These are phyloP conservation scores for Botryotinia convoluta DNA, from an alignment of 2,329 filamentous ascomycete species.

Conservation along the genomic window DNA sequence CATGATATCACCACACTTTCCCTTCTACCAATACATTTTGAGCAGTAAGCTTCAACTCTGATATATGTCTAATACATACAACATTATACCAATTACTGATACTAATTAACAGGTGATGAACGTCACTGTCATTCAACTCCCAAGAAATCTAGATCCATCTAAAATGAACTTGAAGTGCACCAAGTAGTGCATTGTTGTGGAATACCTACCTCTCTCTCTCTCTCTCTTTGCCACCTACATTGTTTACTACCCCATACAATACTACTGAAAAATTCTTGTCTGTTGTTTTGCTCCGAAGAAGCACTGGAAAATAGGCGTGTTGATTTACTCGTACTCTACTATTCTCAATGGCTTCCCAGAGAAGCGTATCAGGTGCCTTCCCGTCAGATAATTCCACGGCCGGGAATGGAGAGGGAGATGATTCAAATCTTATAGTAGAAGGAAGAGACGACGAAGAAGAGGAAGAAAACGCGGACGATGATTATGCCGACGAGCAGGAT, in stretches of 20 bases:
- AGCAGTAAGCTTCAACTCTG: not conserved
- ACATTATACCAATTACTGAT: not conserved
- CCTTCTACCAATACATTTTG: not conserved
- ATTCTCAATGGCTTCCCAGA: not conserved
- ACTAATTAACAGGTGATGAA: not conserved
- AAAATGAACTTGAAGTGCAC: not conserved
- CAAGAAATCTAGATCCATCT: not conserved
- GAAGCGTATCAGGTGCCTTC: not conserved
- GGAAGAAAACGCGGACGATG: not conserved
- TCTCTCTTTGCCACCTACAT: not conserved
- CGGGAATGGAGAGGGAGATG: not conserved
- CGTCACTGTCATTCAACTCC: not conserved
- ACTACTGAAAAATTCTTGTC: not conserved
- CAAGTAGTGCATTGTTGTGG: not conserved
- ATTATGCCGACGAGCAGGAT: not conserved
- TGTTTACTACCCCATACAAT: not conserved
- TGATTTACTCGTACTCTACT: not conserved
- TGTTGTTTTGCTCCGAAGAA: not conserved
- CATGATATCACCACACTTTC: constrained; percentile 1
- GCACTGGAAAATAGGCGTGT: not conserved
- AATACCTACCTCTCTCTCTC: not conserved
- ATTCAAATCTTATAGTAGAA: not conserved
- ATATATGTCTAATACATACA: not conserved
- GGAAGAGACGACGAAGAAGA: not conserved
- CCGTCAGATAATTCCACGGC: not conserved